Base-by-base conservation (phyloP, 768 basidiomycete species). In the Mycena filopes region DNA sequence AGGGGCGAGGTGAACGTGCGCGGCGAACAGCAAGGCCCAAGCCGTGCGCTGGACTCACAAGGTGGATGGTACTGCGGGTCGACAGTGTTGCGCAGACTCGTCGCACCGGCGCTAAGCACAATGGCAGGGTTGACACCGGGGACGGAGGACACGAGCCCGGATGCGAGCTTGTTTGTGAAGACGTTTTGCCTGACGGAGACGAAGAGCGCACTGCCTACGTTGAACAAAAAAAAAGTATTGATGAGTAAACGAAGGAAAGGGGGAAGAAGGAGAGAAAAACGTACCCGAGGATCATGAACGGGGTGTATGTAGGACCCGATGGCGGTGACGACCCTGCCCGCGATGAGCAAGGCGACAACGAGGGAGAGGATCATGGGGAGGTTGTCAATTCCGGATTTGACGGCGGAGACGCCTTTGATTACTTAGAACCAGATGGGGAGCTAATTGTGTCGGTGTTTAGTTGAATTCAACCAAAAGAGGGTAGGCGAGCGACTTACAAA, bases 321-420 rank as follows among this genome's bases (percentile, higher is more conserved):
- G 20, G 67, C 47, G 16, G 74, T 76, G 40, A 85, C 77, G 0
- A 74, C 23, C 69, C 25, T 78, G 33, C 83, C 84, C 1, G 72
- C 70, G 15, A 84, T 16, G 36, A 86, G 74, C 1, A 81, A 77
- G 15, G 75, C 53, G 2, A 81, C 78, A 0, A 83, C 82, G 31
- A 81, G 72, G 16, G 79, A 68, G 58, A 81, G 72, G 8, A 79
- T 74, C 46, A 81, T 50, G 2, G 79, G 68, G 47, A 86, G 77
- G 20, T 75, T 63, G 42, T 79, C 64, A 53, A 73, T 65, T n/a
- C 72, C 81, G 1, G 81, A 79, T 13, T 58, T 40, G 20, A 81
- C 68, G 0, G 85, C 78, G 9, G 76, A 74, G 15, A 70, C 73
- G 18, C 75, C 78, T 38, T 77, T 78, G 71, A 77, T 78, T 0